Base-by-base conservation (phyloP, 2,329 filamentous ascomycete species). In the Penicillium sp. region DNA sequence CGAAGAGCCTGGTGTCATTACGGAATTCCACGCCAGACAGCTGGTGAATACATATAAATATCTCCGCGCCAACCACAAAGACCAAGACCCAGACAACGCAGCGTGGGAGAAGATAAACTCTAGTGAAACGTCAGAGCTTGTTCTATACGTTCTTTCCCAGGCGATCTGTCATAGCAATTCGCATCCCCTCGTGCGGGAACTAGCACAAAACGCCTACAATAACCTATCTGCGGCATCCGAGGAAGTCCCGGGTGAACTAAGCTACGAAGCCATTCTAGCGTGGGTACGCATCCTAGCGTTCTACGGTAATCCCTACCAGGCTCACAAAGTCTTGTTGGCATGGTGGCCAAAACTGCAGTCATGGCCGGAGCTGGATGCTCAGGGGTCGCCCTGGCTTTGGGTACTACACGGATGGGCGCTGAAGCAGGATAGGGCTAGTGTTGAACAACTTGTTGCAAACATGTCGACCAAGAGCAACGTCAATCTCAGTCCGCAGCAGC, bases 21-120 rank as follows among this genome's bases (percentile, higher is more conserved):
- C 71, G 78, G 83, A 63, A 80, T 86, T 43, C 56, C 87, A 94
- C 64, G 87, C 88, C 0, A 71, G 79, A n/a, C 77, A 85, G 63
- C 79, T 82, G 20, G 67, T 80, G 28, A 72, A 78, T 40, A 83
- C 90, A 45, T 81, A 90, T 58, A 73, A 80, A 21, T 83, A 90
- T 67, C 75, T 90, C 54, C 72, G 46, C 48, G 35, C 30, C 16
- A 43, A 54, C 11, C 47, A 79, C 61, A 71, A 66, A 50, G 68
- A 61, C 35, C 66, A 70, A 46, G 55, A 61, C 14, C 65, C 69
- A 20, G 43, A 73, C 49, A 67, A 69, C 3, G 61, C 64, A 23
- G 70, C 71, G 9, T 70, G 66, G 61, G 63, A 71, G 33, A 63
- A 63, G 43, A 70, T 75, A 59, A 71, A 77, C 30, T 74, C 68